These are phyloP conservation scores for Aspergillus udagawae DNA, from an alignment of 2,329 filamentous ascomycete species.

Conservation along the genomic window DNA sequence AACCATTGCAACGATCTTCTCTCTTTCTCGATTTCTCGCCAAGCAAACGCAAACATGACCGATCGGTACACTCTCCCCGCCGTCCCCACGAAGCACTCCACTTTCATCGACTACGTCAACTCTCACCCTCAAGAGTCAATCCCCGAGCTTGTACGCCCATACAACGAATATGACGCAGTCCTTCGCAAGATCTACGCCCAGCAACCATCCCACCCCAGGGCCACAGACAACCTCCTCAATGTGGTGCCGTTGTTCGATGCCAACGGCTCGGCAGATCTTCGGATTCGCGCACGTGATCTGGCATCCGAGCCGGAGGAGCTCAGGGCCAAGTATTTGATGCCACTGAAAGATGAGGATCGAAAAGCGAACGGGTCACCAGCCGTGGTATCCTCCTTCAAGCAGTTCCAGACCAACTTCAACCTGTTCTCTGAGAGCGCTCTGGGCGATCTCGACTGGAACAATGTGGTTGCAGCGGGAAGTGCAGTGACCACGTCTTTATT, in stretches of 20 bases:
- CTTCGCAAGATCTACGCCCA: conserved; percentile 38
- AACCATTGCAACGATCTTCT: too few species aligned
- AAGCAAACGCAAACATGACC: conserved; percentile 1
- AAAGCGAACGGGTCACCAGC: conserved; percentile 62
- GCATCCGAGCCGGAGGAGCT: conserved; percentile 24
- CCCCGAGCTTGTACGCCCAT: conserved; percentile 29
- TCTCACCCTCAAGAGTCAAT: conserved; percentile 23
- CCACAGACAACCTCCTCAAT: conserved; percentile 29
- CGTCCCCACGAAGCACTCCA: conserved; percentile 24
- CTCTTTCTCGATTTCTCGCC: background rate
- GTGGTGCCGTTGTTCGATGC: conserved; percentile 32
- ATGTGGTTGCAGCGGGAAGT: conserved; percentile 76
- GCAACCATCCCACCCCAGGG: conserved; percentile 28
- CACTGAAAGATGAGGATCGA: conserved; percentile 49
- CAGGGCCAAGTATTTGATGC: conserved; percentile 33
- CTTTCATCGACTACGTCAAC: conserved; percentile 25
- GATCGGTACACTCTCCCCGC: conserved; percentile 17
- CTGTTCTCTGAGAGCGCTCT: conserved; percentile 78
- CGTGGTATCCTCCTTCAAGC: conserved; percentile 61
- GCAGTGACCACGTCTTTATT: conserved; percentile 75
- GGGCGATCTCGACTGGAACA: conserved; percentile 73
- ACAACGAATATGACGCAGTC: conserved; percentile 34
- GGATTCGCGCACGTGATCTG: conserved; percentile 31
- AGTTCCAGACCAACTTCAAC: conserved; percentile 75
- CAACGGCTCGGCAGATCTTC: conserved; percentile 20